Percentiles rank a stretch among this genome's conserved stretches.
phyloP scores from a whole-genome alignment of 352 stramenopile genomes.

The Phytophthora parvispora region DNA sequence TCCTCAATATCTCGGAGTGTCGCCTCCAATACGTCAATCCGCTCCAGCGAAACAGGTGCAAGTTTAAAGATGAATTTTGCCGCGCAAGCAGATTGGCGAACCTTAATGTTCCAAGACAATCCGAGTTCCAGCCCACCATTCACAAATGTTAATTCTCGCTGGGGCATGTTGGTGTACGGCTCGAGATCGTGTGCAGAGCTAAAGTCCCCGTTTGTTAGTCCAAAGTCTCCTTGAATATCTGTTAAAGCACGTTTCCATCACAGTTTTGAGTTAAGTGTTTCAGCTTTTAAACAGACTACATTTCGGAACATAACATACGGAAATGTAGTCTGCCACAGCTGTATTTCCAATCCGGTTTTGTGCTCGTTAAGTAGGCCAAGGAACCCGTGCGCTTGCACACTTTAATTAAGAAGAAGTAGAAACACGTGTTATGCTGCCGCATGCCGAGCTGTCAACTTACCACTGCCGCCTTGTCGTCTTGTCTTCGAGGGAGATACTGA shows the following conservation, averaged over 20 bases:
- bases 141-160: background rate
- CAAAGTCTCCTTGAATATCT: background rate
- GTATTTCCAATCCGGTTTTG: background rate
- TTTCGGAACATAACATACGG: background rate
- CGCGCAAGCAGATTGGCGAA: background rate
- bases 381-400: background rate
- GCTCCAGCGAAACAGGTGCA: background rate
- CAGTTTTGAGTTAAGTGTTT: too few relatives aligned
- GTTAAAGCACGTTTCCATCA: too few relatives aligned
- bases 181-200: too few relatives aligned
- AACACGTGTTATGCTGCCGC: too few relatives aligned
- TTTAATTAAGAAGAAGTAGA: too few relatives aligned
- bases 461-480: too few relatives aligned
- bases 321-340: background rate
- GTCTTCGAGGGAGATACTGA: too few relatives aligned
- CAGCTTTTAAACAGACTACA: too few relatives aligned
- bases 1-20: background rate
- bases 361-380: background rate
- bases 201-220: background rate
- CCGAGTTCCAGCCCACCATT: background rate
- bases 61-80: background rate
- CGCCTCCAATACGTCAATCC: background rate
- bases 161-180: background rate
- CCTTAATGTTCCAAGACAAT: background rate
- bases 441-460: too few relatives aligned